These are phyloP conservation scores for Chytriomyces sp. DNA, from an alignment of 192 early-diverging fungal genomes.

Conservation along the genomic window DNA sequence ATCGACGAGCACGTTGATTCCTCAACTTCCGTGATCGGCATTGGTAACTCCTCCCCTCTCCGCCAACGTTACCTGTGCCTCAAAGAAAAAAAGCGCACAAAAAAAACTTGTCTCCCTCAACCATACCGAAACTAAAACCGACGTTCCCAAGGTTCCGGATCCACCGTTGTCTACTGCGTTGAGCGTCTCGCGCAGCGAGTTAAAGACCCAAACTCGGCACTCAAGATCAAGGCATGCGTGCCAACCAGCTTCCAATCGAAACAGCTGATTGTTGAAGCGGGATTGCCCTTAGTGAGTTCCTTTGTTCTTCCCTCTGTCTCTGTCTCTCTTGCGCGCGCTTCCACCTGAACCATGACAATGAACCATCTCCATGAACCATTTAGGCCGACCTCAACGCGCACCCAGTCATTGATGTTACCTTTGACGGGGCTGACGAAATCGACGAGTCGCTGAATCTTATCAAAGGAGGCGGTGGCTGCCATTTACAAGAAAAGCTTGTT, in stretches of 20 bases:
- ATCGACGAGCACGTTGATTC: conserved; percentile 85
- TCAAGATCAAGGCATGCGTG: conserved; percentile 76
- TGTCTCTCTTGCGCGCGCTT: background rate
- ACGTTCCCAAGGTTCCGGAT: conserved; percentile 47
- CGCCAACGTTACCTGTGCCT: background rate
- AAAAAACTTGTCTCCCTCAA: background rate
- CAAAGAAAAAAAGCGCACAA: background rate
- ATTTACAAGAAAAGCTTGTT: conserved; percentile 93
- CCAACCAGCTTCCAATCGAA: conserved; percentile 93
- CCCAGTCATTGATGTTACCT: conserved; percentile 82
- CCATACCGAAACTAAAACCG: background rate
- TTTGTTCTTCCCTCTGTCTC: conserved; percentile 23
- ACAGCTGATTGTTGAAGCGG: conserved; percentile 80
- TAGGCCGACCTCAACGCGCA: conserved; percentile 60
- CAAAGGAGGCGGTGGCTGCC: conserved; percentile 94
- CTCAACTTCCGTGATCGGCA: conserved; percentile 76
- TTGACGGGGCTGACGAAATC: conserved; percentile 87
- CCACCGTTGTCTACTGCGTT: conserved; percentile 84
- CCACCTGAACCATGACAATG: background rate
- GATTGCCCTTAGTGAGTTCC: conserved; percentile 76
- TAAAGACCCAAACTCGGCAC: conserved; percentile 52
- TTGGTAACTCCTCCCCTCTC: conserved; percentile 58
- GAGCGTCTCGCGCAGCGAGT: conserved; percentile 77
- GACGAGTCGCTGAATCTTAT: conserved; percentile 88
- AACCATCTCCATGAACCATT: background rate